Evolutionary conservation across 179 eudicot species (phyloP), one percentile per base, ranked within the genome.

Genomic region (Beta macrorhiza): DNA sequence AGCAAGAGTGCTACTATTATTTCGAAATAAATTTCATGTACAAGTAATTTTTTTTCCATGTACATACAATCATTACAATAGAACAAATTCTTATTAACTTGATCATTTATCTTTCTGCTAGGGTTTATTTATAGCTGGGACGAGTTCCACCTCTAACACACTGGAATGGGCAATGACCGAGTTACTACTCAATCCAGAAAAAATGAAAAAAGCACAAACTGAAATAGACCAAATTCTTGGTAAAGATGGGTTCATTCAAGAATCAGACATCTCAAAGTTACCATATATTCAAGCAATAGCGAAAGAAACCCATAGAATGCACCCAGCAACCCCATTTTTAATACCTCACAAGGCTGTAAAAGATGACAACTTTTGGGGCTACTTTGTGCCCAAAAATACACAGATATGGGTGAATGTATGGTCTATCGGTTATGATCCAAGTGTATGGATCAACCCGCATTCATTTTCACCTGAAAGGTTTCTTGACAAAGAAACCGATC

Each of bases 111-210:
- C 42, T 37, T 37, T 37, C 42, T 37, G 32, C 1, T 37, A 84
- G 87, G 84, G 78, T 42, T 29, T 81, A 10, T 84, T 84, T 17
- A 10, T 61, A 47, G 86, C 82, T 0, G 84, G 84, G n/a, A 84
- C 82, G 0, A 82, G 81, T 29, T 67, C 87, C 44, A 81, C 87
- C 2, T 52, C 80, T 0, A 74, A 11, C 25, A 74, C 82, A 51
- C 0, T 81, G 25, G 84, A 81, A 15, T 84, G 84, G 84, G 80
- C 80, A 42, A 81, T 84, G 77, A 69, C 82, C 4, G 82, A 84
- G 53, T 68, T 78, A 68, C 29, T 84, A 6, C 69, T 78, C 19
- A 65, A 81, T 22, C 80, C 84, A 0, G 25, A 81, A 51, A 78
- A 74, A 17, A 84, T 84, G 77, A 12, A 3, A 44, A 81, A 81